These are phyloP conservation scores for Chlamydomonas incerta DNA, from an alignment of 139 green algal genomes.

Conservation along the genomic window DNA sequence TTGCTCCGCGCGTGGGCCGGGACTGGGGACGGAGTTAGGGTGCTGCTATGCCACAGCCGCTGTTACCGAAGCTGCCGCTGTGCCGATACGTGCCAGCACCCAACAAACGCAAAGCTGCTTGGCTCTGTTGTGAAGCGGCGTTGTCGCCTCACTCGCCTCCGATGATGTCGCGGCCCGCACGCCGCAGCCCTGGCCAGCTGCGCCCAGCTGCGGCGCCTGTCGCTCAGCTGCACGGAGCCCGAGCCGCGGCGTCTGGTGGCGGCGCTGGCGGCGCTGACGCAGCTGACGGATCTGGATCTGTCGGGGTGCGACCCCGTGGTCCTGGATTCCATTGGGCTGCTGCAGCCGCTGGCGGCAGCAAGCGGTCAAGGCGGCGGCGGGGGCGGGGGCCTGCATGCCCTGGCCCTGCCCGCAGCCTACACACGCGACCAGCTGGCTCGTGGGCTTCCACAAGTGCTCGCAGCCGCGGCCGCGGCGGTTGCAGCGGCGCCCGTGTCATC, in stretches of 20 bases:
- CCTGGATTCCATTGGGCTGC: neutral
- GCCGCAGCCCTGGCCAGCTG: neutral
- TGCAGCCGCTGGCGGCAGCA: neutral
- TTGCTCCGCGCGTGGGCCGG: no score
- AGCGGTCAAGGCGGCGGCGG: neutral
- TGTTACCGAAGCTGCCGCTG: no score
- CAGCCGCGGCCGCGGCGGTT: neutral
- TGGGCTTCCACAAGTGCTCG: neutral
- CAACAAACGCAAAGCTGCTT: no score
- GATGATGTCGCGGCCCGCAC: no score
- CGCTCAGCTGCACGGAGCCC: neutral
- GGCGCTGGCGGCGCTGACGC: slow-evolving; percentile 14
- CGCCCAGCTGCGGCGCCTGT: neutral
- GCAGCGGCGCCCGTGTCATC: neutral
- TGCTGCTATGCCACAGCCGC: no score
- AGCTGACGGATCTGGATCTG: slow-evolving; percentile 15
- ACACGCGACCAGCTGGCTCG: neutral
- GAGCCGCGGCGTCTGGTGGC: neutral
- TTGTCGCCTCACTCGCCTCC: no score
- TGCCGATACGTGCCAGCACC: no score
- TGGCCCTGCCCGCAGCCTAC: slow-evolving; percentile 11
- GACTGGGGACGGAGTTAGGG: no score
- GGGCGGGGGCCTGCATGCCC: neutral
- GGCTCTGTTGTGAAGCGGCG: no score
- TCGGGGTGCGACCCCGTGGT: neutral